Percentiles rank a stretch among this genome's conserved stretches.
Conservation (phyloP, 2,329 filamentous ascomycete genomes). For the Boeremia exigua region DNA sequence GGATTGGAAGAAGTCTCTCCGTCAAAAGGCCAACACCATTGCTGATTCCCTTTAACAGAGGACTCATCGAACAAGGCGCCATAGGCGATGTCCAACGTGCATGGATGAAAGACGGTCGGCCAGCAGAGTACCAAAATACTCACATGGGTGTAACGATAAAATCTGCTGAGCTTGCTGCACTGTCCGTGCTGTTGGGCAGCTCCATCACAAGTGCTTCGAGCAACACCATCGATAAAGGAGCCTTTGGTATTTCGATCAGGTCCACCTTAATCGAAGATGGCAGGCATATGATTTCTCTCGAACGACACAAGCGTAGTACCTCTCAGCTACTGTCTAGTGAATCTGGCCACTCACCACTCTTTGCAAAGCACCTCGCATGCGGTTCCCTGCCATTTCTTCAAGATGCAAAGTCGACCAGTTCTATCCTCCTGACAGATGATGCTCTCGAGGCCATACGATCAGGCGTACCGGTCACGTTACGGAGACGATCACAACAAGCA, state of each 20-base stretch:
- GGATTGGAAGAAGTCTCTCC: slow-evolving; percentile 23
- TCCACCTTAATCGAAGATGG: slow-evolving; percentile 17
- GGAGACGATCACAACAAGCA: slow-evolving; percentile 15
- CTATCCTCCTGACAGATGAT: slow-evolving; percentile 35
- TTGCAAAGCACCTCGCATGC: slow-evolving; percentile 42
- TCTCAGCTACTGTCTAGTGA: slow-evolving; percentile 31
- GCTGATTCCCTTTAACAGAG: slow-evolving; percentile 21
- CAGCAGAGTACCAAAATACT: slow-evolving; percentile 24
- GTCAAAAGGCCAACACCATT: slow-evolving; percentile 21
- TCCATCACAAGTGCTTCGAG: slow-evolving; percentile 14
- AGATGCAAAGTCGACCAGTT: slow-evolving; percentile 24
- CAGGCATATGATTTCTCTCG: slow-evolving; percentile 30
- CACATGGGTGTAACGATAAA: slow-evolving; percentile 26
- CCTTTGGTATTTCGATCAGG: slow-evolving; percentile 36
- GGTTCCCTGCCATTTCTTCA: slow-evolving; percentile 38
- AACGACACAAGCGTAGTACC: slow-evolving; percentile 30
- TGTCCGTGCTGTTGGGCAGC: slow-evolving; percentile 40
- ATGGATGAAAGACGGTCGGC: slow-evolving; percentile 37
- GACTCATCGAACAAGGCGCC: slow-evolving; percentile 10
- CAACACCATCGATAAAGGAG: slow-evolving; percentile 23
- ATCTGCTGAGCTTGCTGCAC: slow-evolving; percentile 32
- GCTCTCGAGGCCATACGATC: slow-evolving; percentile 26
- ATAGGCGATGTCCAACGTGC: slow-evolving; percentile 13
- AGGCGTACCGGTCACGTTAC: slow-evolving; percentile 26
- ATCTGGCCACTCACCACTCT: slow-evolving; percentile 37